These are phyloP conservation scores for Sporormia fimetaria DNA, from an alignment of 495 filamentous ascomycete species.

Conservation along the genomic window DNA sequence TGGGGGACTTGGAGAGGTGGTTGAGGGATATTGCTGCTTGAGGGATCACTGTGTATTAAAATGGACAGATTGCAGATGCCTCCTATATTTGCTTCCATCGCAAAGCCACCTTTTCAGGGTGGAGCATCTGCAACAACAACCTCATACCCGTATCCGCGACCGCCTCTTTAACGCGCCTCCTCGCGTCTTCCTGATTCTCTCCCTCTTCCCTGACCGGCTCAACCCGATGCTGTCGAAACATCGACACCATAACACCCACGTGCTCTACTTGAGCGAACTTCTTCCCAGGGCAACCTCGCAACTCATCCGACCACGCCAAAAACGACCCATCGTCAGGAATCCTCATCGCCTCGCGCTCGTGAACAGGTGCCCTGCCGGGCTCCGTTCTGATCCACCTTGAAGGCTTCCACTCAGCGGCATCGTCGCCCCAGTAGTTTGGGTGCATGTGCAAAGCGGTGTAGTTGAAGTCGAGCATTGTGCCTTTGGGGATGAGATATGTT, in stretches of 20 bases:
- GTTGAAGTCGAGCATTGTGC: constrained; percentile 7
- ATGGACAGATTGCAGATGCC: too few relatives aligned
- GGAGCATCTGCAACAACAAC: constrained; percentile 22
- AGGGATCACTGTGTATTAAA: too few relatives aligned
- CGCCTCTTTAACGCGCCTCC: constrained; percentile 3
- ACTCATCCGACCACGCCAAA: constrained; percentile 10
- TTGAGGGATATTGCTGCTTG: too few relatives aligned
- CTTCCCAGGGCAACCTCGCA: constrained; percentile 15
- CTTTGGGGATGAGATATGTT: constrained; percentile 3
- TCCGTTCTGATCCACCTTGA: constrained; percentile 4
- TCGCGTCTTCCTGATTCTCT: constrained; percentile 12
- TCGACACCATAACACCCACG: constrained; percentile 4
- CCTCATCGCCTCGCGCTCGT: constrained; percentile 3
- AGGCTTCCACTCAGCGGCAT: constrained; percentile 10
- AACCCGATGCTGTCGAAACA: constrained; percentile 12
- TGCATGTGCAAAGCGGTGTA: constrained; percentile 9
- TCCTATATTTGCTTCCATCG: too few relatives aligned
- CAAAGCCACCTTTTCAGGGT: constrained; percentile 17
- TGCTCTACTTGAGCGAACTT: constrained; percentile 19
- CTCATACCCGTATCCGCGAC: constrained; percentile 7
- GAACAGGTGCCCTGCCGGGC: background rate
- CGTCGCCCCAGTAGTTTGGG: constrained; percentile 15
- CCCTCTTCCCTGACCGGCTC: constrained; percentile 11
- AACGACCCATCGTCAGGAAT: background rate
- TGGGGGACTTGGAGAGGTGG: constrained; percentile 12